Conservation (phyloP, 2,329 filamentous ascomycete species). For the Alternaria infectoria region DNA sequence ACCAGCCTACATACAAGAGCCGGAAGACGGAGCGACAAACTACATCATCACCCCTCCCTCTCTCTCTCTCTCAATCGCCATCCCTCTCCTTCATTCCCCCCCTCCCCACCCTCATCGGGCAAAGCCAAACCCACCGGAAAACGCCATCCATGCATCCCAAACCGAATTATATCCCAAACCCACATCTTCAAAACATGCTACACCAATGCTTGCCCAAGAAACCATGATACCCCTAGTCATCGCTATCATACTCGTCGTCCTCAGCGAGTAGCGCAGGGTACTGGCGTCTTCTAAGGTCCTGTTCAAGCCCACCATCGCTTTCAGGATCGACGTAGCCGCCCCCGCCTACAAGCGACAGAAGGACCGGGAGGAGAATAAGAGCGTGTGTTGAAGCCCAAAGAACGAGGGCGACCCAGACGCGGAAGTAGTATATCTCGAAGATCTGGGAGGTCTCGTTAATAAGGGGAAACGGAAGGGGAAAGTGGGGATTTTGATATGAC, state of each 20-base stretch:
- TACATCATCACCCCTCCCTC: no score
- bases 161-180: background rate
- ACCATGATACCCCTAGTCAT: conserved; percentile 27
- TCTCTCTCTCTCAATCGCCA: no score
- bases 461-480: background rate
- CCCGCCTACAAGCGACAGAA: conserved; percentile 83
- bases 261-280: conserved; percentile 75
- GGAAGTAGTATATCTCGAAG: conserved; percentile 99
- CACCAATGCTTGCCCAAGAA: background rate
- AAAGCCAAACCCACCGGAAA: background rate
- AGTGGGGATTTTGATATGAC: background rate
- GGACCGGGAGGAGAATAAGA: conserved; percentile 88
- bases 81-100: no score
- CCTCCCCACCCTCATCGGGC: no score
- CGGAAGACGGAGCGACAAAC: background rate
- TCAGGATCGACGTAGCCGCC: conserved; percentile 85
- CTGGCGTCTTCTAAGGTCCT: conserved; percentile 80
- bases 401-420: conserved; percentile 92
- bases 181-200: background rate
- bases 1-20: background rate
- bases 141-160: background rate
- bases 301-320: conserved; percentile 84
- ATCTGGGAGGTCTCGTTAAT: conserved; percentile 59
- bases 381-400: conserved; percentile 88
- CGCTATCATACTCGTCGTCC: conserved; percentile 73